Base-by-base conservation (phyloP, 495 filamentous ascomycete species). In the Aspergillus steynii region DNA sequence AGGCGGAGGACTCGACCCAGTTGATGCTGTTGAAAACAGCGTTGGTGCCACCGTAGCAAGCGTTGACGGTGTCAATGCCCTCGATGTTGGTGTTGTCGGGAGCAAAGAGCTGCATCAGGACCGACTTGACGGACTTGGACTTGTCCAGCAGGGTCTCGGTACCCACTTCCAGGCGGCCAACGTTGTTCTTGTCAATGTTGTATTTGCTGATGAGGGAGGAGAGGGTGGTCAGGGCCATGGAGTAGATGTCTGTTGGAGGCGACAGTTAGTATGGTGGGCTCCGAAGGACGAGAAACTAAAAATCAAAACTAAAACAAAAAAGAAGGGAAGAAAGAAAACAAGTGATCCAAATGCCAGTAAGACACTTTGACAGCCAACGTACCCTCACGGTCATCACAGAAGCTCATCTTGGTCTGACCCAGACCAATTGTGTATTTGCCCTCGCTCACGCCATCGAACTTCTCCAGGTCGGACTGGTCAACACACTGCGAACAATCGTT, bases 351-450 rank as follows among this genome's bases (percentile, higher is more conserved):
- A 4, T 10, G 37, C 31, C 31, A 32, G 31, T 7, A 32, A 32
- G 37, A 42, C 9, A 10, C 9, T 8, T 42, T 8, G 37, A 42
- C 1, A 42, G 3, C 9, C 12, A 7, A 79, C 82, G 79, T 79
- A 96, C 94, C 94, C 84, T 99, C 95, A 69, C 93, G 86, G 77
- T 99, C 95, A 83, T 99, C 95, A 75, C 96, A 98, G 83, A 99
- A 99, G 85, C 90, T 93, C 95, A 99, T 99, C 81, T 95, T 97
- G 65, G 94, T 98, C 87, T 98, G 95, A 68, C 95, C 95, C 55
- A 99, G 90, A 82, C 95, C 95, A 79, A 99, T 99, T 65, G 95
- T 99, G 84, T 99, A 99, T 77, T 99, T 99, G 64, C 95, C 95
- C 53, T 85, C 74, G 69, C 86, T 87, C 65, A 97, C 96, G 76